phyloP scores from a whole-genome alignment of 2,329 filamentous ascomycete species.

The Fusarium humuli region DNA sequence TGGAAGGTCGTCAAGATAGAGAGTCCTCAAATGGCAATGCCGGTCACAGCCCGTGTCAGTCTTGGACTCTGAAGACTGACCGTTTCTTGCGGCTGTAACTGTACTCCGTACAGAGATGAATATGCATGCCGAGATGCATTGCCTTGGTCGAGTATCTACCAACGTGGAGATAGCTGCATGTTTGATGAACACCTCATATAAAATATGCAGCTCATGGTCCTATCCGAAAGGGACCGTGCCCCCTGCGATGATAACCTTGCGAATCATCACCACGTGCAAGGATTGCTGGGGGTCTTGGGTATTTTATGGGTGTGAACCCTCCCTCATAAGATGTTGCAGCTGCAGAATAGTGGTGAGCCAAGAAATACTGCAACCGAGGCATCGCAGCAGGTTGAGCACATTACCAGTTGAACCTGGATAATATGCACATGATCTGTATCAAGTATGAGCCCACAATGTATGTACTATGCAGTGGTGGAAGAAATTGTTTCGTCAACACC shows the following conservation, averaged over 20 bases:
- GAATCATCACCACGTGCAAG: slow-evolving; percentile 30
- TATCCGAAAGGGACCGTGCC: slow-evolving; percentile 26
- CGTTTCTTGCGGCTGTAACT: slow-evolving; percentile 10
- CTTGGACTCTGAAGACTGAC: neutral
- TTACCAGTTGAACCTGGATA: slow-evolving; percentile 1
- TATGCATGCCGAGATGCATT: slow-evolving; percentile 26
- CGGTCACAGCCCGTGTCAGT: slow-evolving; percentile 1
- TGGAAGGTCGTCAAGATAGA: neutral
- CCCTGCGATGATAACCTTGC: slow-evolving; percentile 22
- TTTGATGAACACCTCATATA: slow-evolving; percentile 37
- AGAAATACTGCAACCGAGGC: slow-evolving; percentile 15
- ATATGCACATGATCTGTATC: slow-evolving; percentile 7
- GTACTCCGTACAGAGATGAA: neutral
- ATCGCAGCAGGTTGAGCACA: neutral
- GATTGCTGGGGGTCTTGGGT: slow-evolving; percentile 4
- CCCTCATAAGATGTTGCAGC: slow-evolving; percentile 11
- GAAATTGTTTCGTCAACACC: slow-evolving; percentile 29
- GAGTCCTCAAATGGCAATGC: neutral
- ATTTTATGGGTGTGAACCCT: neutral
- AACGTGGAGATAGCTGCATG: slow-evolving; percentile 36
- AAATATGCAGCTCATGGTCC: slow-evolving; percentile 35
- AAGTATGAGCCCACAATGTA: slow-evolving; percentile 13
- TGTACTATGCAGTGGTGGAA: neutral
- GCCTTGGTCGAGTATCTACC: slow-evolving; percentile 12
- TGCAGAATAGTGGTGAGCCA: slow-evolving; percentile 29